phyloP scores from a whole-genome alignment of 306 rosid species.

The Fragaria iinumae region DNA sequence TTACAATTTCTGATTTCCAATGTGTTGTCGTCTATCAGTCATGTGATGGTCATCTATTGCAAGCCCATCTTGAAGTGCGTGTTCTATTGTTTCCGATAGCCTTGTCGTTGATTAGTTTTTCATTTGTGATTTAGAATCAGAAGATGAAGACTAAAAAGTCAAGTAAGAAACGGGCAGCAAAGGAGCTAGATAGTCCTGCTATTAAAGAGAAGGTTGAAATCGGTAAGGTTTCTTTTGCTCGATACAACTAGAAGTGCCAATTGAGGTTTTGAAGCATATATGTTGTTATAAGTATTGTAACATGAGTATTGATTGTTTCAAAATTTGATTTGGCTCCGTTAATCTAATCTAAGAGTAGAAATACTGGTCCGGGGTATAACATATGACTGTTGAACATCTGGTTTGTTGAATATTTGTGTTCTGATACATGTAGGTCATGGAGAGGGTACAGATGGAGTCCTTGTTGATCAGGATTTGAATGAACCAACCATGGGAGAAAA shows the following conservation, averaged over 20 bases:
- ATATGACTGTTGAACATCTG: neutral
- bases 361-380: neutral
- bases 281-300: neutral
- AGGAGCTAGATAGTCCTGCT: conserved; percentile 21
- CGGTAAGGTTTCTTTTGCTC: conserved; percentile 22
- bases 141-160: conserved; percentile 30
- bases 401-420: neutral
- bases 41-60: neutral
- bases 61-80: neutral
- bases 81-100: neutral
- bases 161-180: conserved; percentile 36
- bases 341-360: neutral
- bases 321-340: neutral
- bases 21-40: neutral
- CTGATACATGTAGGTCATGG: conserved; percentile 28
- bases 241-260: neutral
- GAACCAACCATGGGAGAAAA: conserved; percentile 90
- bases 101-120: neutral
- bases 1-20: no score
- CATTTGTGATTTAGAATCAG: conserved; percentile 3
- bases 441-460: conserved; percentile 48
- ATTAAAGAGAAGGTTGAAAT: conserved; percentile 15
- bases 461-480: conserved; percentile 44
- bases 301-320: neutral
- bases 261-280: neutral